Conservation (phyloP, 148 eudicot species). For the Rhododendron henanense region DNA sequence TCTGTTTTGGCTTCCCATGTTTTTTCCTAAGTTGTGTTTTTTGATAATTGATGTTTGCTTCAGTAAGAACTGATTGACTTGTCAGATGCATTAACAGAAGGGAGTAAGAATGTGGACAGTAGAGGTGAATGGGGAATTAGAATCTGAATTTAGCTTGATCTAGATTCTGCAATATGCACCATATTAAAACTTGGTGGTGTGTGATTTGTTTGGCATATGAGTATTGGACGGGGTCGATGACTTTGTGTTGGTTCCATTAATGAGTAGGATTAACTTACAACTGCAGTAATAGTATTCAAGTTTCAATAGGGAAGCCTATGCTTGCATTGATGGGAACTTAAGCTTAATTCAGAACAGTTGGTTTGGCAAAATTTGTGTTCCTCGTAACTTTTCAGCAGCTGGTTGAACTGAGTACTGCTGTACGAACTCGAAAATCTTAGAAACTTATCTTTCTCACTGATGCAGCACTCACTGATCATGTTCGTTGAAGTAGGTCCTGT, state of each 20-base stretch:
- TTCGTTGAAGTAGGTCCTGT: not conserved
- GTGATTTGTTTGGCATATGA: not conserved
- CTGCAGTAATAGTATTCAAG: not conserved
- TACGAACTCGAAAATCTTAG: not conserved
- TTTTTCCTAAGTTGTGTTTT: not conserved
- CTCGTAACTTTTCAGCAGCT: not conserved
- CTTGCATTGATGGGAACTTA: not conserved
- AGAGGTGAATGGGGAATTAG: not conserved
- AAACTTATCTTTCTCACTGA: not conserved
- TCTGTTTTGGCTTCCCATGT: not conserved
- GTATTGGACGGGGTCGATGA: not conserved
- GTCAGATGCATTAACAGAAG: not conserved
- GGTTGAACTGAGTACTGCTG: not conserved
- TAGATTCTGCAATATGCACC: not conserved
- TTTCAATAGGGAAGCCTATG: not conserved
- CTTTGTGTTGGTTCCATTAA: not conserved
- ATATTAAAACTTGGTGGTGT: not conserved
- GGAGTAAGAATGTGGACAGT: not conserved
- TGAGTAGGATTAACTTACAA: not conserved
- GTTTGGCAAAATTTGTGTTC: not conserved
- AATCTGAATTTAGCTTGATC: not conserved
- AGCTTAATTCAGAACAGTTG: not conserved
- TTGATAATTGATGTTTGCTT: not conserved
- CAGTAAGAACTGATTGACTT: not conserved
- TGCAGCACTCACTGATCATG: not conserved